A percentile compares a stretch with the other conserved stretches of the same genome.
Conservation (phyloP, 2,329 filamentous ascomycete genomes). For the Pseudonectria buxi region DNA sequence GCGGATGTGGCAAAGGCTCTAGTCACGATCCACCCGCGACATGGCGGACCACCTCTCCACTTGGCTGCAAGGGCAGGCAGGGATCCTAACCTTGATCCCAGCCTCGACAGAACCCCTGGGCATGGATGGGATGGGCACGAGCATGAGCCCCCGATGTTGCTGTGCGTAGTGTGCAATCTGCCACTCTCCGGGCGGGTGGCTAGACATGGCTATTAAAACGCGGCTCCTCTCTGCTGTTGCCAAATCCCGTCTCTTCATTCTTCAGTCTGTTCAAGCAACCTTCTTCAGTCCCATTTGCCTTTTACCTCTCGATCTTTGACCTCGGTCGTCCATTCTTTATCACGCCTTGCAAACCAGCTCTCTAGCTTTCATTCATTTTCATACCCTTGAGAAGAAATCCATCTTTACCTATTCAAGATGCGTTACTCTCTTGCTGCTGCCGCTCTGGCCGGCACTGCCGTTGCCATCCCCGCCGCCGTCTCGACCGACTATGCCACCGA, state of each 20-base stretch:
- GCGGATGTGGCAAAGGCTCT: slow-evolving; percentile 7
- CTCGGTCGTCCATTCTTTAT: slow-evolving; percentile 53
- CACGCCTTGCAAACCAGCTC: slow-evolving; percentile 20
- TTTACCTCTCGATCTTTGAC: slow-evolving; percentile 38
- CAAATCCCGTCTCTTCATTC: slow-evolving; percentile 25
- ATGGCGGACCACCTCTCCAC: slow-evolving; percentile 13
- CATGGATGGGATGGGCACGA: slow-evolving; percentile 9
- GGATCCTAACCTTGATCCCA: slow-evolving; percentile 7
- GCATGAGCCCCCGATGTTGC: slow-evolving; percentile 10
- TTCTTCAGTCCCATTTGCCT: slow-evolving; percentile 30
- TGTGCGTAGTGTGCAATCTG: too few relatives aligned
- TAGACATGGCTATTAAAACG: slow-evolving; percentile 40
- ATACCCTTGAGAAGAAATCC: slow-evolving; percentile 10
- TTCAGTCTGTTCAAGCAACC: slow-evolving; percentile 39
- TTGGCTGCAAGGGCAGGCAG: slow-evolving; percentile 17
- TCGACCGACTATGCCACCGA: slow-evolving; percentile 51
- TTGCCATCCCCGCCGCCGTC: slow-evolving; percentile 27
- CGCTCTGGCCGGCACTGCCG: slow-evolving; percentile 36
- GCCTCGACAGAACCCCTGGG: slow-evolving; percentile 17
- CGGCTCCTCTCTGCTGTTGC: slow-evolving; percentile 27
- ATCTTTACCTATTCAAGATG: slow-evolving; percentile 46
- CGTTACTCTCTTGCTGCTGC: slow-evolving; percentile 50
- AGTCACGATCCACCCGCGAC: slow-evolving; percentile 13
- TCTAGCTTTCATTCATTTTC: slow-evolving; percentile 20
- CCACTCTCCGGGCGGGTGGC: too few relatives aligned